phyloP scores from a whole-genome alignment of 176 grass and related monocot genomes.

The Dactylis glomerata region DNA sequence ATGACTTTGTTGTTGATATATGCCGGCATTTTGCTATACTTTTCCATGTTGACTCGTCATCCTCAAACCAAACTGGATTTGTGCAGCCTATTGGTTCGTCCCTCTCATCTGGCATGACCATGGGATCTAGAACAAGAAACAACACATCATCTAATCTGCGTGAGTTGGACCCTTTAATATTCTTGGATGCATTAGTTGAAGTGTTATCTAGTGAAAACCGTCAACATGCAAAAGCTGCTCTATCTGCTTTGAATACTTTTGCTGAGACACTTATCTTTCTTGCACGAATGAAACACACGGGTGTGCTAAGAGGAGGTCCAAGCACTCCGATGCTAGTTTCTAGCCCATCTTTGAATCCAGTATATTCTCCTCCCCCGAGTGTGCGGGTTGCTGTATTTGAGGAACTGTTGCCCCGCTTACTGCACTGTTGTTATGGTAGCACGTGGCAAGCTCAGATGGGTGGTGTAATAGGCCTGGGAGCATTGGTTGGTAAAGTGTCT shows the following conservation, averaged over 20 bases:
- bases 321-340: slow-evolving; percentile 97
- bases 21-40: slow-evolving; percentile 98
- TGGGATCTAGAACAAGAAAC: slow-evolving; percentile 64
- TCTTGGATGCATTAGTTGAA: slow-evolving; percentile 92
- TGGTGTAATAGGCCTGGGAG: slow-evolving; percentile 94
- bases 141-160: slow-evolving; percentile 79
- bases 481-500: slow-evolving; percentile 94
- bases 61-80: slow-evolving; percentile 47
- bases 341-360: slow-evolving; percentile 96
- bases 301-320: slow-evolving; percentile 78
- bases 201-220: slow-evolving; percentile 91
- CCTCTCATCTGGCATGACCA: slow-evolving; percentile 46
- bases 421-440: slow-evolving; percentile 98
- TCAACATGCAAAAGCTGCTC: slow-evolving; percentile 85
- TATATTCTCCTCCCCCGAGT: slow-evolving; percentile 98
- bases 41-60: slow-evolving; percentile 82
- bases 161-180: slow-evolving; percentile 89
- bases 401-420: slow-evolving; percentile 77
- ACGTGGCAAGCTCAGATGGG: slow-evolving; percentile 99
- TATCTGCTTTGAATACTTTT: slow-evolving; percentile 82
- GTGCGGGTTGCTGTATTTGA: slow-evolving; percentile 93
- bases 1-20: slow-evolving; percentile 84
- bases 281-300: slow-evolving; percentile 80
- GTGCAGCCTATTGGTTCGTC: slow-evolving; percentile 56
- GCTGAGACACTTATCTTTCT: slow-evolving; percentile 90